Evolutionary conservation across 2,329 filamentous ascomycete genomes (phyloP).

Genomic region (Paecilomyces sp.): DNA sequence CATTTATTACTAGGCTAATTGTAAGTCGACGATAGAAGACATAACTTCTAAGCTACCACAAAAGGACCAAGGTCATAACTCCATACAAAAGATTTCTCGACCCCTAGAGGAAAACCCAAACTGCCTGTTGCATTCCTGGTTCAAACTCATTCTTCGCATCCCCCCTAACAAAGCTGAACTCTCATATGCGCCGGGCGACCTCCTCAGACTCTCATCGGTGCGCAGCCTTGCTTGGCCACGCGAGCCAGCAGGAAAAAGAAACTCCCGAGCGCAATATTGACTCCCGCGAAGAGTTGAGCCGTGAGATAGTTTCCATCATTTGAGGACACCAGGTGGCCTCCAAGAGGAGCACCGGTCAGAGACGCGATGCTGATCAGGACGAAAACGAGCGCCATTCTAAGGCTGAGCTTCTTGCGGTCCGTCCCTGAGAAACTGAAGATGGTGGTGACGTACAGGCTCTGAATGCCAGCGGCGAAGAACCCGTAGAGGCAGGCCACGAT

Average conservation of each 20-base stretch:
- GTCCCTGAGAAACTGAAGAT: conserved; percentile 5
- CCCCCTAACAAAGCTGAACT: neutral
- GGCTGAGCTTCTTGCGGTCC: conserved; percentile 1
- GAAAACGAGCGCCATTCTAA: conserved; percentile 5
- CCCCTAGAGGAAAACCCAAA: neutral
- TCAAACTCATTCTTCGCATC: neutral
- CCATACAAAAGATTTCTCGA: neutral
- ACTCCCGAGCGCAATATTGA: conserved; percentile 1
- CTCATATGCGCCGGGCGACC: neutral
- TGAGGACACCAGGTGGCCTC: conserved; percentile 3
- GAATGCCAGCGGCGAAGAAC: conserved; percentile 21
- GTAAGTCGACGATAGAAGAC: neutral
- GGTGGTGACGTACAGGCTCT: conserved; percentile 17
- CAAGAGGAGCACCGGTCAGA: conserved; percentile 6
- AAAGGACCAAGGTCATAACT: neutral
- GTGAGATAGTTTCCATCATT: conserved; percentile 4
- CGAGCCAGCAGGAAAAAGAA: conserved; percentile 4
- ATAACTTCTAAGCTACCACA: neutral
- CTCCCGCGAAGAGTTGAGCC: conserved; percentile 6
- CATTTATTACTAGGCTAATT: neutral
- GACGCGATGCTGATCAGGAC: conserved; percentile 2
- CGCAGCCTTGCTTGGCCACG: conserved; percentile 5
- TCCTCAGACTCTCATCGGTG: conserved; percentile 3
- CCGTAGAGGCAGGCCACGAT: conserved; percentile 25
- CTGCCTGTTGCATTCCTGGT: neutral